A percentile compares a stretch with the other conserved stretches of the same genome.
phyloP scores from a whole-genome alignment of 805 yeast genomes.

The Candida glaebosa region DNA sequence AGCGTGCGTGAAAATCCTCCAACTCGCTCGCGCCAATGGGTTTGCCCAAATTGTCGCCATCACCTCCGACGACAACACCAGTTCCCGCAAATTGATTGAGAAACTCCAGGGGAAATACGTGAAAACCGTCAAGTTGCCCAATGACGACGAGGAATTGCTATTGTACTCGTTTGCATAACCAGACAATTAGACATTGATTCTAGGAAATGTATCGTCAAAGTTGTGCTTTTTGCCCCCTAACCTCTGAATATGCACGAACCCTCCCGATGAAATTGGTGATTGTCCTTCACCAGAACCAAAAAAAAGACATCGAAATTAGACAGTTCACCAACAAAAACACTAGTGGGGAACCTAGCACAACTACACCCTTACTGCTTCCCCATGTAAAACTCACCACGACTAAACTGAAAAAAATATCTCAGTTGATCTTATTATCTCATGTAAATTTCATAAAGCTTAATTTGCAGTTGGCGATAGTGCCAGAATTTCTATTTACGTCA shows the following conservation, averaged over 20 bases:
- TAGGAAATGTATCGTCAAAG: neutral
- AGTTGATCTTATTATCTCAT: no score
- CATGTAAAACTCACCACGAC: no score
- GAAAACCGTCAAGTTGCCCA: neutral
- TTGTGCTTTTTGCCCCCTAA: neutral
- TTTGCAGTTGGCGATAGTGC: no score
- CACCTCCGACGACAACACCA: neutral
- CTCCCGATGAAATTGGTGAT: no score
- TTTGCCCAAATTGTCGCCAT: neutral
- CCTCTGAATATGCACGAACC: neutral
- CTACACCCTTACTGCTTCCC: no score
- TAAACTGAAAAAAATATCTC: no score
- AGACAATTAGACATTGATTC: neutral
- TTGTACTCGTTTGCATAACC: neutral
- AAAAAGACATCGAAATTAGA: no score
- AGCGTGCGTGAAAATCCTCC: neutral
- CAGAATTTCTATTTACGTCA: no score
- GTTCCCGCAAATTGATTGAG: neutral
- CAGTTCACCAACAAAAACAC: no score
- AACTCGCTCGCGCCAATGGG: slow-evolving; percentile 1
- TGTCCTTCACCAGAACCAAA: no score
- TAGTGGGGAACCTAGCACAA: no score
- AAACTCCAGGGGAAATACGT: neutral
- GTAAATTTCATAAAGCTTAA: no score
- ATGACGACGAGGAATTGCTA: slow-evolving; percentile 2